phyloP scores from a whole-genome alignment of 352 stramenopile species.

The Pythium aquatile region DNA sequence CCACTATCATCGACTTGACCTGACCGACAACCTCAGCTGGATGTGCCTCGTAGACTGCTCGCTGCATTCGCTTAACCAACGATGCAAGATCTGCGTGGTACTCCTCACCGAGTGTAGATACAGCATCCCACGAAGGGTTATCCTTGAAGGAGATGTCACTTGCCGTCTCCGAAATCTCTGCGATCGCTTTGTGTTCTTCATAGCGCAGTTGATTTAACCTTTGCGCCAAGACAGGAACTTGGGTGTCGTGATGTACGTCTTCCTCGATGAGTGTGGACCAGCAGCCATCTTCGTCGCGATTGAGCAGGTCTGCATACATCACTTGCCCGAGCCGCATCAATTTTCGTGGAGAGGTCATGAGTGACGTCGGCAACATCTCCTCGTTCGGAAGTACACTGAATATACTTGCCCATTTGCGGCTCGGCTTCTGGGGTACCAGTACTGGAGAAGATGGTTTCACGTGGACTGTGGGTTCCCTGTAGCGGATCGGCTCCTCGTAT shows the following conservation, averaged over 20 bases:
- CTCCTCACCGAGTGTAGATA: neutral
- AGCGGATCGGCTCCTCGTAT: neutral
- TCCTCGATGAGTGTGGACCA: neutral
- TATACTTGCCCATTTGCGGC: constrained; percentile 15
- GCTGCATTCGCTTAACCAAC: neutral
- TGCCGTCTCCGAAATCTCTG: neutral
- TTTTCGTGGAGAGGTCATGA: neutral
- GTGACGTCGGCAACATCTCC: constrained; percentile 11
- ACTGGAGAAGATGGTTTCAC: neutral
- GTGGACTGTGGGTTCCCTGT: neutral
- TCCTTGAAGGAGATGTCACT: neutral
- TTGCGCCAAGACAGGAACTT: neutral
- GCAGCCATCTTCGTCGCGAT: neutral
- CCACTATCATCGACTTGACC: constrained; percentile 18
- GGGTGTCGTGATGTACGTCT: neutral
- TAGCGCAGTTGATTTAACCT: constrained; percentile 8
- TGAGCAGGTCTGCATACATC: neutral
- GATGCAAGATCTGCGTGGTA: constrained; percentile 1
- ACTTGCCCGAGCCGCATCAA: neutral
- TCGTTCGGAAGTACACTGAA: constrained; percentile 14
- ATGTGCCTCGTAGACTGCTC: neutral
- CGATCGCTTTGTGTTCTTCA: constrained; percentile 2
- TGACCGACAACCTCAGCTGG: neutral
- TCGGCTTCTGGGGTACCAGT: neutral
- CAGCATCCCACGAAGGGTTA: neutral